phyloP scores from a whole-genome alignment of 805 yeast species.

The Isabelozyma gotoi region DNA sequence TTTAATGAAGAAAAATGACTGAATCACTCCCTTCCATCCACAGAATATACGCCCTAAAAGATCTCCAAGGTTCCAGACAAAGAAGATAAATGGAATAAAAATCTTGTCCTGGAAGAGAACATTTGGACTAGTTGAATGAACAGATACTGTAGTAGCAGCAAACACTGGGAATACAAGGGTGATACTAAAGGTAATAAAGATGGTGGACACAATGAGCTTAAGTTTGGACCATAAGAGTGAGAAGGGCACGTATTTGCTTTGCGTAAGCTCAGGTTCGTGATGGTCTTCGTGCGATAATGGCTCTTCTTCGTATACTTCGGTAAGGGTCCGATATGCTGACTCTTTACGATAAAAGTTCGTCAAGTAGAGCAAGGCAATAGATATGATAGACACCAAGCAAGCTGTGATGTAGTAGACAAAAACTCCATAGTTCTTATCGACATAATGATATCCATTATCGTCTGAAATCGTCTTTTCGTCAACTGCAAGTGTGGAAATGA shows the following conservation, averaged over 20 bases:
- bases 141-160: constrained; percentile 69
- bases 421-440: constrained; percentile 40
- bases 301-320: constrained; percentile 10
- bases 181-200: constrained; percentile 69
- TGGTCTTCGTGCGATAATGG: constrained; percentile 2
- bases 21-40: constrained; percentile 34
- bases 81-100: constrained; percentile 71
- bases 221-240: constrained; percentile 59
- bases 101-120: constrained; percentile 47
- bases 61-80: constrained; percentile 91
- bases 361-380: constrained; percentile 41
- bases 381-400: constrained; percentile 42
- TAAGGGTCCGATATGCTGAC: constrained; percentile 18
- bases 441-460: constrained; percentile 14
- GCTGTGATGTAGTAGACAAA: constrained; percentile 53
- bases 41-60: constrained; percentile 72
- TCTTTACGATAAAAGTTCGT: constrained; percentile 26
- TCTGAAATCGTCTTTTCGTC: constrained; percentile 24
- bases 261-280: constrained; percentile 10
- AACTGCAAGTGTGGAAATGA: constrained; percentile 48
- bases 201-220: constrained; percentile 61
- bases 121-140: constrained; percentile 24
- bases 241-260: constrained; percentile 55
- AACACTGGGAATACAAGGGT: constrained; percentile 87
- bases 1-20: constrained; percentile 31